phyloP scores from a whole-genome alignment of 2,329 filamentous ascomycete genomes.

The Aspergillus thermomutatus region DNA sequence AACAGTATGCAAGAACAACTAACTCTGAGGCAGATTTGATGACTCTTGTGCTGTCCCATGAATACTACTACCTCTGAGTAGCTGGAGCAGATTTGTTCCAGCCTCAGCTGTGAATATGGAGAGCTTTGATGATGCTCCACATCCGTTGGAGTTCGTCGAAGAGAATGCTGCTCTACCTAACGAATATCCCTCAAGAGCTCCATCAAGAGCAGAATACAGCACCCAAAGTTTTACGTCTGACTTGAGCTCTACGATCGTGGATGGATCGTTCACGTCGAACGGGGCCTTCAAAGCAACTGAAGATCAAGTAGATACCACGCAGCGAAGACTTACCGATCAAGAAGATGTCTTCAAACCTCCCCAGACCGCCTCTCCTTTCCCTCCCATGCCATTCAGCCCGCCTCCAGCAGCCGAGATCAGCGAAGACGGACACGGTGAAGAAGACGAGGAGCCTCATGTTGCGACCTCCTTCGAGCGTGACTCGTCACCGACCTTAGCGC shows the following conservation, averaged over 20 bases:
- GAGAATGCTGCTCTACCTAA: slow-evolving; percentile 17
- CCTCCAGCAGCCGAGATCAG: slow-evolving; percentile 28
- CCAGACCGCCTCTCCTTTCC: slow-evolving; percentile 23
- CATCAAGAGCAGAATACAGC: slow-evolving; percentile 15
- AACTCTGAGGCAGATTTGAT: neutral
- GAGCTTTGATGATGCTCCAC: slow-evolving; percentile 38
- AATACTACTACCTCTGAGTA: neutral
- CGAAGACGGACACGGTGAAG: slow-evolving; percentile 35
- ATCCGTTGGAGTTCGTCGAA: slow-evolving; percentile 22
- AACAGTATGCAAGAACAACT: neutral
- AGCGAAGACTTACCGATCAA: slow-evolving; percentile 12
- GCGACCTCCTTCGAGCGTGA: slow-evolving; percentile 45
- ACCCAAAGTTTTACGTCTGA: slow-evolving; percentile 12
- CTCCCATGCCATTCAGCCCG: slow-evolving; percentile 29
- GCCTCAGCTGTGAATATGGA: slow-evolving; percentile 27
- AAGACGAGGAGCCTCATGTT: slow-evolving; percentile 44
- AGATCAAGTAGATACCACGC: slow-evolving; percentile 9
- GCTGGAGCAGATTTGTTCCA: neutral
- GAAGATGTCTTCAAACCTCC: slow-evolving; percentile 16
- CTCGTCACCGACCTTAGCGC: slow-evolving; percentile 36
- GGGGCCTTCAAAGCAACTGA: slow-evolving; percentile 13
- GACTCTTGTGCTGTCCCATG: neutral
- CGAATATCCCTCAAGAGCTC: slow-evolving; percentile 17
- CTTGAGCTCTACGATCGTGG: slow-evolving; percentile 3
- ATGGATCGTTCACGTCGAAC: slow-evolving; percentile 10